phyloP scores from a whole-genome alignment of 2,329 filamentous ascomycete genomes.

The Fusarium hainanense region DNA sequence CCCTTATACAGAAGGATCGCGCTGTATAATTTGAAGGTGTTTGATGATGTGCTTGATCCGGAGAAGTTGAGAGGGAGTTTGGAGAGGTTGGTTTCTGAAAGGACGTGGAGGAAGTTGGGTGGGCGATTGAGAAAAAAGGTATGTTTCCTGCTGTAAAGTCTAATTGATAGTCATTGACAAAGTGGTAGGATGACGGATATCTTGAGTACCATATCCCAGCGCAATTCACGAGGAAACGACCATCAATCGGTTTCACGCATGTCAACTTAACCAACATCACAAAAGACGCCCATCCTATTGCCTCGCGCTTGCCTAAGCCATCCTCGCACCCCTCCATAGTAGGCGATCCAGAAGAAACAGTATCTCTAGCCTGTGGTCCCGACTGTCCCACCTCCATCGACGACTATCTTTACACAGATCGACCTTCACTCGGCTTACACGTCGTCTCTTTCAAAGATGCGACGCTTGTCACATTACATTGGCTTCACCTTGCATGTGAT shows the following conservation, averaged over 20 bases:
- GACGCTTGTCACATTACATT: conserved; percentile 5
- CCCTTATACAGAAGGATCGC: conserved; percentile 23
- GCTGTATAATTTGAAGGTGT: conserved; percentile 28
- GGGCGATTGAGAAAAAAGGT: conserved; percentile 31
- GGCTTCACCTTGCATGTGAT: conserved; percentile 21
- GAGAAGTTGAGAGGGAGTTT: conserved; percentile 10
- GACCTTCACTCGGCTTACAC: conserved; percentile 7
- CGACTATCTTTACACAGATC: conserved; percentile 18
- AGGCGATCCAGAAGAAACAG: conserved; percentile 17
- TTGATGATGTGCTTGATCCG: conserved; percentile 27
- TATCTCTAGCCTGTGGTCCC: conserved; percentile 17
- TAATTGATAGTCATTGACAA: background rate
- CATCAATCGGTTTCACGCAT: conserved; percentile 13
- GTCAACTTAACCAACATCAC: background rate
- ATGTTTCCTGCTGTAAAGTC: fast-evolving
- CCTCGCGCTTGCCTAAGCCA: conserved; percentile 9
- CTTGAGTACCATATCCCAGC: conserved; percentile 31
- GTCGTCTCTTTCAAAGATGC: conserved; percentile 25
- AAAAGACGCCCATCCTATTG: conserved; percentile 14
- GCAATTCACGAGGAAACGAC: conserved; percentile 11
- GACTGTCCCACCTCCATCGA: conserved; percentile 10
- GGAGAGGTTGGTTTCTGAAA: conserved; percentile 4
- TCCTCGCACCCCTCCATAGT: conserved; percentile 6
- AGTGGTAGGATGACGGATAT: background rate
- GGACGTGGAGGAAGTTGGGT: conserved; percentile 23